Evolutionary conservation across 208 protist genomes (phyloP).

Genomic region (Leishmania lainsoni): DNA sequence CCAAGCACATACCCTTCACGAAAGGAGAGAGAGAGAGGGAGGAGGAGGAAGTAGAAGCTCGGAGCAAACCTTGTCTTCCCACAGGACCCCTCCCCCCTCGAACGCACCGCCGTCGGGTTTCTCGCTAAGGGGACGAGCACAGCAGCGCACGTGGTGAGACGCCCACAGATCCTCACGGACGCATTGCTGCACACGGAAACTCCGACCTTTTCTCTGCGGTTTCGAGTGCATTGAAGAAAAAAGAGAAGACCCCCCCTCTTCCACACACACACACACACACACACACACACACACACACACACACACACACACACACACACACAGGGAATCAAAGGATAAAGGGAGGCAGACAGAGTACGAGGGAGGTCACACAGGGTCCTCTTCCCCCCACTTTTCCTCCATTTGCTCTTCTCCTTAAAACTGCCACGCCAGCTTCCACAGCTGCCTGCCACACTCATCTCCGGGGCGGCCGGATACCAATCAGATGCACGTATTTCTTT

Average conservation of each 20-base stretch:
- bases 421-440: neutral
- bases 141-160: neutral
- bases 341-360: neutral
- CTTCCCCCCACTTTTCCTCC: too few species aligned
- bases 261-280: neutral
- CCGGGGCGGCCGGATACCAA: neutral
- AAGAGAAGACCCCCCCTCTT: neutral
- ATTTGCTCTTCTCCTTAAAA: neutral
- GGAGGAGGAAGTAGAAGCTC: neutral
- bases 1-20: neutral
- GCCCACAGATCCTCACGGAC: neutral
- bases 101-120: neutral
- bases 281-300: neutral
- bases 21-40: neutral
- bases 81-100: neutral
- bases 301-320: neutral
- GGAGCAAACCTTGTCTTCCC: neutral
- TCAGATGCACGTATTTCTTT: neutral
- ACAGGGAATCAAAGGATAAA: too few species aligned
- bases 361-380: neutral
- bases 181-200: neutral
- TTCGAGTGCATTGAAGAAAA: neutral
- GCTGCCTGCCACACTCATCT: neutral
- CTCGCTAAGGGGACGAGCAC: neutral
- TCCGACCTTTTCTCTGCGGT: neutral